Evolutionary conservation across 345 rosid species (phyloP).

Genomic region (Brassica napus): Da-Ae NC_063435.1:23021501-23022000

Average conservation of each 20-base stretch:
- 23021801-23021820: constrained; percentile 80
- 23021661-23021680: constrained; percentile 97
- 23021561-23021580: constrained; percentile 6
- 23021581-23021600: neutral
- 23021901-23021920: neutral
- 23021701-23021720: constrained; percentile 92
- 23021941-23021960: constrained; percentile 98
- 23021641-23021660: constrained; percentile 96
- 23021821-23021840: constrained; percentile 98
- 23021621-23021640: constrained; percentile 55
- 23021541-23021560: constrained; percentile 60
- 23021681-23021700: constrained; percentile 89
- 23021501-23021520: constrained; percentile 77
- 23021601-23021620: constrained; percentile 13
- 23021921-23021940: constrained; percentile 96
- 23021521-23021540: constrained; percentile 93
- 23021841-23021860: constrained; percentile 64
- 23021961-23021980: constrained; percentile 85
- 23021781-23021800: constrained; percentile 88
- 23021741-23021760: constrained; percentile 68
- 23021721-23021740: constrained; percentile 86
- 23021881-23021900: constrained; percentile 4
- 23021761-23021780: constrained; percentile 83
- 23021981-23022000: constrained; percentile 90
- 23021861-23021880: constrained; percentile 21